phyloP scores from a whole-genome alignment of 1,284 basidiomycete species.

The Sanghuangporus sanghuang region DNA sequence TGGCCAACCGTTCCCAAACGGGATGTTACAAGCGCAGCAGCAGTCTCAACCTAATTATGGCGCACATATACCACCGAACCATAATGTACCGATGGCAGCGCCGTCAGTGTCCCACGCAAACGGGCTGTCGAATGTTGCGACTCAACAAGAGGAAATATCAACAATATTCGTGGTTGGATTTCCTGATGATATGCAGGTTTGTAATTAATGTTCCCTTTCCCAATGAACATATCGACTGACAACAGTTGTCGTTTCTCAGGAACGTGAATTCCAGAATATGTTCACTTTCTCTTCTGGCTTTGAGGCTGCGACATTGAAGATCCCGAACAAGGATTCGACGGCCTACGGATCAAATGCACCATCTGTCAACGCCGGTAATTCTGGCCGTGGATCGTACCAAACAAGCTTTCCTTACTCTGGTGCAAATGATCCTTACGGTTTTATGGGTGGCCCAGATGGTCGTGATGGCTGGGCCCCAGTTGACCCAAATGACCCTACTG shows the following conservation, averaged over 20 bases:
- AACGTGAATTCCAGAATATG: slow-evolving; percentile 99
- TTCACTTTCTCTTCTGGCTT: slow-evolving; percentile 96
- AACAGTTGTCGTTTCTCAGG: slow-evolving; percentile 40
- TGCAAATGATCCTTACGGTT: slow-evolving; percentile 71
- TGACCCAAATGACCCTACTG: slow-evolving; percentile 27
- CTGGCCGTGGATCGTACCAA: slow-evolving; percentile 20
- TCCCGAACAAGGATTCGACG: slow-evolving; percentile 84
- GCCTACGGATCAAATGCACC: slow-evolving; percentile 44
- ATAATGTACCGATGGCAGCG: slow-evolving; percentile 24
- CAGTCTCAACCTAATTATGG: slow-evolving; percentile 71
- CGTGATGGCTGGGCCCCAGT: slow-evolving; percentile 65
- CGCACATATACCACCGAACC: slow-evolving; percentile 52
- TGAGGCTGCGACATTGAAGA: slow-evolving; percentile 96
- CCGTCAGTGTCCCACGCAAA: slow-evolving; percentile 23
- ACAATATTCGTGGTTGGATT: slow-evolving; percentile 99
- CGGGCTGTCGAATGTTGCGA: slow-evolving; percentile 19
- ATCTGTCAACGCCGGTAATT: slow-evolving; percentile 27
- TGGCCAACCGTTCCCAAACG: slow-evolving; percentile 32
- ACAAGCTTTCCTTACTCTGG: slow-evolving; percentile 37
- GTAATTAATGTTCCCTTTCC: slow-evolving; percentile 29
- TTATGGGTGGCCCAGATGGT: slow-evolving; percentile 68
- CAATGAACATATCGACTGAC: background rate
- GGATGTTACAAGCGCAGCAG: slow-evolving; percentile 31
- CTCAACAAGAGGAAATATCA: slow-evolving; percentile 82
- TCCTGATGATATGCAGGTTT: slow-evolving; percentile 95